These are phyloP conservation scores for Venturia nashicola DNA, from an alignment of 2,329 filamentous ascomycete genomes.

Conservation along the genomic window DNA sequence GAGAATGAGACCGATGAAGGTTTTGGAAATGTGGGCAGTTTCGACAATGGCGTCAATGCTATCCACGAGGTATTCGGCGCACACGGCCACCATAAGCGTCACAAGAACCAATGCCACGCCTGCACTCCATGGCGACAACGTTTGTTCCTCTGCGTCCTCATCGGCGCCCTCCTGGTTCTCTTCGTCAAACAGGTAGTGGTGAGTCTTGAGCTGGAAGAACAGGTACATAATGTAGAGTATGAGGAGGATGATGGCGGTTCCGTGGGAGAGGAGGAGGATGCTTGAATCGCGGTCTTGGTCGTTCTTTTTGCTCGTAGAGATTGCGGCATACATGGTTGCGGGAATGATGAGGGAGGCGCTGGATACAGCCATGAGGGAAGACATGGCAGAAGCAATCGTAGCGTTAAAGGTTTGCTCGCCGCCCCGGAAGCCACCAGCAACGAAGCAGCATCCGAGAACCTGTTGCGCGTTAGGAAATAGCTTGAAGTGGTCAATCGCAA, in stretches of 20 bases:
- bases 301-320: conserved; percentile 20
- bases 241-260: conserved; percentile 41
- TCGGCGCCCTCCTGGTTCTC: conserved; percentile 23
- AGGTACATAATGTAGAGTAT: conserved; percentile 42
- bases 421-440: conserved; percentile 34
- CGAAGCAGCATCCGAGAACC: conserved; percentile 42
- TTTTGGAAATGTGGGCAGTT: conserved; percentile 38
- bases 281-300: conserved; percentile 30
- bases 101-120: conserved; percentile 34
- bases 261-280: conserved; percentile 38
- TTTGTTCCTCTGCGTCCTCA: conserved; percentile 24
- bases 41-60: conserved; percentile 42
- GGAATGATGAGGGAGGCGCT: conserved; percentile 42
- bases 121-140: conserved; percentile 33
- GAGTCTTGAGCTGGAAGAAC: conserved; percentile 41
- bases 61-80: conserved; percentile 42
- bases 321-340: conserved; percentile 38
- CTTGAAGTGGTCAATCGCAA: conserved; percentile 60
- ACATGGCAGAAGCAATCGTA: conserved; percentile 68
- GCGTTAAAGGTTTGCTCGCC: conserved; percentile 48
- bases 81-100: conserved; percentile 36
- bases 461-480: conserved; percentile 40
- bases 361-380: conserved; percentile 45
- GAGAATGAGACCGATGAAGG: conserved; percentile 44
- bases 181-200: conserved; percentile 34